Conservation (phyloP, 2,329 filamentous ascomycete genomes). For the Berkeleyomyces basicola region DNA sequence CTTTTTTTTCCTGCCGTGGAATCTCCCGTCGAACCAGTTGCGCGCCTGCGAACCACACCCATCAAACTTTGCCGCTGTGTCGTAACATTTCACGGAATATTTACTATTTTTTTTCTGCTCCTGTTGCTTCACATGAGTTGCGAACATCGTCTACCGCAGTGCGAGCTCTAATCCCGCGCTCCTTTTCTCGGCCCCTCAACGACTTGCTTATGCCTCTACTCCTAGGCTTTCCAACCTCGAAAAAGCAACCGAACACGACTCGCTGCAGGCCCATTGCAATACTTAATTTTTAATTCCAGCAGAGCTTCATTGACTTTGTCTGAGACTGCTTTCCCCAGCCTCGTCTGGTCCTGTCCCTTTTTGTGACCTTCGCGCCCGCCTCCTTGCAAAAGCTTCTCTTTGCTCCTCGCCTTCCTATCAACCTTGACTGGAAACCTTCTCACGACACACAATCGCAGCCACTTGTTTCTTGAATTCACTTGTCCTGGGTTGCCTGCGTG, state of each 20-base stretch:
- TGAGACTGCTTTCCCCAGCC: not conserved
- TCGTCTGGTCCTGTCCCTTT: not conserved
- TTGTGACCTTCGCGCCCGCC: not conserved
- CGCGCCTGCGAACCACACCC: too few relatives aligned
- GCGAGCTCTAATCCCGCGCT: not conserved
- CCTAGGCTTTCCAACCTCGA: not conserved
- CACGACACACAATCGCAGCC: not conserved
- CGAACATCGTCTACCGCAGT: not conserved
- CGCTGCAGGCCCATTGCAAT: not conserved
- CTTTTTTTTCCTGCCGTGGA: too few relatives aligned
- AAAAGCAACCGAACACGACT: not conserved
- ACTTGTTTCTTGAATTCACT: not conserved
- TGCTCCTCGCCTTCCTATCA: not conserved
- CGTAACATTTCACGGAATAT: too few relatives aligned
- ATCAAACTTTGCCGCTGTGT: too few relatives aligned
- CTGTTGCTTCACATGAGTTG: not conserved
- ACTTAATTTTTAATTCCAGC: not conserved
- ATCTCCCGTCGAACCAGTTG: too few relatives aligned
- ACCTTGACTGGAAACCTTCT: not conserved
- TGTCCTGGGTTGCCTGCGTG: not conserved
- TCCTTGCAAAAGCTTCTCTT: not conserved
- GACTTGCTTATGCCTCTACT: not conserved
- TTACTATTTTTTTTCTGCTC: not conserved
- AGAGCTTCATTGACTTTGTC: not conserved
- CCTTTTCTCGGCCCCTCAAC: not conserved